phyloP scores from a whole-genome alignment of 495 filamentous ascomycete species.

The Chlorociboria aeruginascens region DNA sequence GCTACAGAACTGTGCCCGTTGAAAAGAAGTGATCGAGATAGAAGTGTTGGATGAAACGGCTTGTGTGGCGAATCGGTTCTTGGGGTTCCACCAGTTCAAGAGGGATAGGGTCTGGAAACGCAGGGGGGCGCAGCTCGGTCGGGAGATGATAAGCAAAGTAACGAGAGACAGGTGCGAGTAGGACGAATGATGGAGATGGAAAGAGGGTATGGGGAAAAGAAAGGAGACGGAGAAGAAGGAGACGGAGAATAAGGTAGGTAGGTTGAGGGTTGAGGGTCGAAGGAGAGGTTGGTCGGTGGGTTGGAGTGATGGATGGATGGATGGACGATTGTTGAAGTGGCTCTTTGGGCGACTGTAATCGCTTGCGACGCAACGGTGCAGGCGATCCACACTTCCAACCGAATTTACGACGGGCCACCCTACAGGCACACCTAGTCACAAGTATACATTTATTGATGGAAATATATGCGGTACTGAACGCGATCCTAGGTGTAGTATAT shows the following conservation, averaged over 20 bases:
- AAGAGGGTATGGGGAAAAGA: constrained; percentile 1
- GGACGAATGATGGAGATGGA: too few species aligned
- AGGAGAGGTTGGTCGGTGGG: constrained; percentile 15
- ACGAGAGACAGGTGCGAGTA: neutral
- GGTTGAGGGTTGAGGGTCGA: constrained; percentile 11
- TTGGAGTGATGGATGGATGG: too few species aligned
- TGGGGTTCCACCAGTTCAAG: constrained; percentile 10
- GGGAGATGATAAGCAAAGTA: constrained; percentile 1
- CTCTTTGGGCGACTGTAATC: too few species aligned
- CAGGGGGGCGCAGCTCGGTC: constrained; percentile 1
- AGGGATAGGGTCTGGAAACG: constrained; percentile 1
- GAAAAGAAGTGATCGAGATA: constrained; percentile 15
- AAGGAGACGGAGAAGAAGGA: constrained; percentile 9
- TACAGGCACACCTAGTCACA: too few species aligned
- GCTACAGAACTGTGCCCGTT: neutral
- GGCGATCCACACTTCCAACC: too few species aligned
- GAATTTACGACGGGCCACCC: too few species aligned
- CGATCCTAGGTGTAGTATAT: too few species aligned
- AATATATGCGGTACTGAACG: too few species aligned
- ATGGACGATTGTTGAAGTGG: too few species aligned
- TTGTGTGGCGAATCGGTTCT: constrained; percentile 9
- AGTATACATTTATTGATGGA: too few species aligned
- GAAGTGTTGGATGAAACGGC: constrained; percentile 1
- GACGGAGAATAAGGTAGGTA: constrained; percentile 7
- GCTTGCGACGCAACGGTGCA: too few species aligned